Evolutionary conservation across 116 monocot genomes (phyloP).

Genomic region (Trichopus zeylanicus): DNA sequence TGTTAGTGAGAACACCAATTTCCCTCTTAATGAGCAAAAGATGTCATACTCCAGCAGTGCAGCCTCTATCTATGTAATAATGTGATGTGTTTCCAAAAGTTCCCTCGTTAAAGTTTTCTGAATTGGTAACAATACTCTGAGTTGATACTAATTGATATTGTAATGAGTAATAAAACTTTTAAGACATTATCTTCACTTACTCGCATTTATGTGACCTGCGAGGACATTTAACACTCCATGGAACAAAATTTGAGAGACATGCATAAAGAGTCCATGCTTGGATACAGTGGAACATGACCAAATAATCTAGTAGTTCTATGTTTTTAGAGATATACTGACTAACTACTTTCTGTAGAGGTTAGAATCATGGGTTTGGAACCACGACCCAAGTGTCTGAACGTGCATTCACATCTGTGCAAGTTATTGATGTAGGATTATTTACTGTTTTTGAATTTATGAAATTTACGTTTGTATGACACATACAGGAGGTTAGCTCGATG

Average conservation of each 20-base stretch:
- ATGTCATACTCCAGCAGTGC: not conserved
- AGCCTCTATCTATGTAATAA: not conserved
- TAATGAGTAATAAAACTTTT: not conserved
- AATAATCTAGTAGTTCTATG: too few species aligned
- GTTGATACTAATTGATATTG: not conserved
- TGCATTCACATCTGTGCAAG: too few species aligned
- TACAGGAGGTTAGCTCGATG: conserved; percentile 92
- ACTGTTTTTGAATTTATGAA: too few species aligned
- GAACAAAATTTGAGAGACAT: not conserved
- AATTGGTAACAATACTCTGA: not conserved
- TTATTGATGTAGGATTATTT: too few species aligned
- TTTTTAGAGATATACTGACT: too few species aligned
- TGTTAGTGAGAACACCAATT: too few species aligned
- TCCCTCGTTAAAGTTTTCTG: not conserved
- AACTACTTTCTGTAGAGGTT: too few species aligned
- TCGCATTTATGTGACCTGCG: not conserved
- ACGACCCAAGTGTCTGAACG: too few species aligned
- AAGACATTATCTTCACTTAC: too few species aligned
- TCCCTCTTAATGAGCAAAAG: not conserved
- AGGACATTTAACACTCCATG: not conserved
- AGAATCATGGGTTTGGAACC: too few species aligned
- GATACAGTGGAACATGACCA: too few species aligned
- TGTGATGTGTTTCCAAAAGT: not conserved
- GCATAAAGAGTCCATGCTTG: not conserved
- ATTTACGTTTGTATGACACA: not conserved